Conservation (phyloP, 371 early-diverging fungal genomes). For the Mucor mucedo region DNA sequence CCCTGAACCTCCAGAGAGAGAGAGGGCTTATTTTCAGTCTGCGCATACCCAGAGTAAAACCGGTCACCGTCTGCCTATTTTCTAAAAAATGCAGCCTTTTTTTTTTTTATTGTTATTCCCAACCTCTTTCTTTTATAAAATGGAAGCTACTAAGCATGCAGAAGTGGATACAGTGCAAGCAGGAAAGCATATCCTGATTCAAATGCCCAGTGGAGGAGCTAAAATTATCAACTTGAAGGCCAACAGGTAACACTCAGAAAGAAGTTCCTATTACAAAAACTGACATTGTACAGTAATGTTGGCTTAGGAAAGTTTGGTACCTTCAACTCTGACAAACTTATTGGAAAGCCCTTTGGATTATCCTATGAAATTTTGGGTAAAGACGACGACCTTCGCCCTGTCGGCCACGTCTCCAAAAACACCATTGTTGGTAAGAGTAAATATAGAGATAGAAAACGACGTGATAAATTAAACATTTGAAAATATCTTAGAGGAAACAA, state of each 20-base stretch:
- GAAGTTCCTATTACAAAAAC: too few species aligned
- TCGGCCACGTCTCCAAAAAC: slow-evolving; percentile 40
- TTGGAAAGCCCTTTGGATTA: slow-evolving; percentile 84
- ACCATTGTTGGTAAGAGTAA: slow-evolving; percentile 45
- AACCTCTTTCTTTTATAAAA: background rate
- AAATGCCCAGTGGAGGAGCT: slow-evolving; percentile 85
- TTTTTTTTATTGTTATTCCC: background rate
- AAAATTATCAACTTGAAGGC: slow-evolving; percentile 78
- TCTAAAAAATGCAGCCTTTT: background rate
- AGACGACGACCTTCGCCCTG: slow-evolving; percentile 49
- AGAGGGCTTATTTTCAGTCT: too few species aligned
- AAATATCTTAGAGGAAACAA: slow-evolving; percentile 65
- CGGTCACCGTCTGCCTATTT: background rate
- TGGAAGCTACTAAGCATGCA: background rate
- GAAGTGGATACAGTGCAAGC: slow-evolving; percentile 45
- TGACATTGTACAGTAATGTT: slow-evolving; percentile 43
- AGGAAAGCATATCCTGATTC: slow-evolving; percentile 73
- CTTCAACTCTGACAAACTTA: slow-evolving; percentile 77
- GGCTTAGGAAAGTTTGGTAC: slow-evolving; percentile 93
- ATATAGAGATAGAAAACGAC: background rate
- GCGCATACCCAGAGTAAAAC: background rate
- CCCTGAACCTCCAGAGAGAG: too few species aligned
- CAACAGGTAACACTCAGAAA: slow-evolving; percentile 51
- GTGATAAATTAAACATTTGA: too few species aligned
- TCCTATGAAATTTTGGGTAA: slow-evolving; percentile 81